Evolutionary conservation across 305 asterid species (phyloP), one percentile per base, ranked within the genome.

Genomic region (Ajuga reptans): DNA sequence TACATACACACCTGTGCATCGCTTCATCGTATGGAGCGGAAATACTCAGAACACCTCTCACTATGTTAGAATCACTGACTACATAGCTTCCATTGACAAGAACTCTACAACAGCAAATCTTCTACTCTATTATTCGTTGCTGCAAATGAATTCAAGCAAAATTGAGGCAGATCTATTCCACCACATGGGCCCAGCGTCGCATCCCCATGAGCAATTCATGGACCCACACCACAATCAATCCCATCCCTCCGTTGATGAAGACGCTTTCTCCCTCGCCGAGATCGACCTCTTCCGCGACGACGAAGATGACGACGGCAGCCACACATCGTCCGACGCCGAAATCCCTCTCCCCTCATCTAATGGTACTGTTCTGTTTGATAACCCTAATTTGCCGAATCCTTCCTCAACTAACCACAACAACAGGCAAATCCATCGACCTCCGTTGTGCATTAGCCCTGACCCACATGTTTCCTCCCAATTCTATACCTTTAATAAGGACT

Each of bases 391-490:
- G 72, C 64, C 72, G 9, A 77, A 69, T 54, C 74, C 50, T 11
- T 46, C 80, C 39, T 9, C 34, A 41, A 45, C 64, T 29, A 47
- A 21, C 68, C 72, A 50, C 42, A 33, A 5, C 47, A 76, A 72
- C 46, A 66, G 78, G 42, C 77, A 74, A 52, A 63, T 70, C 60
- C 18, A 54, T 60, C 78, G 49, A 4, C 69, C 63, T 9, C 16
- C 68, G 27, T 45, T 64, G 36, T 69, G 75, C 80, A 78, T 91
- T 68, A 81, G 82, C 76, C 95, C 95, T 27, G 95, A 87, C 68
- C 85, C 90, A 2, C 90, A 91, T 64, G 77, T 93, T 16, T 93
- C 99, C 17, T 80, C 97, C 34, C 96, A 89, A 81, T 93, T 93
- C 84, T 93, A 93, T 73, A 89, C 96, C 4, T 93, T 93, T 72